Base-by-base conservation (phyloP, 345 rosid genomes). In the Linum lewisii region DNA sequence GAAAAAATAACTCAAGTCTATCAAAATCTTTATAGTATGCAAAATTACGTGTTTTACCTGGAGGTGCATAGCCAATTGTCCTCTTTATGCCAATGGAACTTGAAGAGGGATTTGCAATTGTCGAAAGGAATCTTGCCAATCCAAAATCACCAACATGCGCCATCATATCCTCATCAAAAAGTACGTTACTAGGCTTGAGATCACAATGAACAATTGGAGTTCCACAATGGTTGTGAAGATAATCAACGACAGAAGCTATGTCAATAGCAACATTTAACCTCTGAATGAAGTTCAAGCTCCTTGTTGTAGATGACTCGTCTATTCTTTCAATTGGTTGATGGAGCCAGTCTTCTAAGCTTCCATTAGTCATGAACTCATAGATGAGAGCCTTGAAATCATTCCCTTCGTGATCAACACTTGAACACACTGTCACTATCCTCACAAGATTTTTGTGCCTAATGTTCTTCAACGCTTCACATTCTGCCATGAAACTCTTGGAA, bases 401-500 rank as follows among this genome's bases (percentile, higher is more conserved):
- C 13, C 60, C 65, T 47, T 51, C 57, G 36, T 60, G 57, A 56
- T 57, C 72, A 54, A 64, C 20, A 21, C 47, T 42, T 7, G 60
- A 63, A 26, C 66, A 60, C n/a, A 42, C 22, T 9, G 52, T 59
- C 4, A 61, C 4, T 8, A 60, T 50, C 49, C 52, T 64, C 54
- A 61, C 51, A 55, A 68, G 69, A 57, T 73, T 57, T n/a, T 55
- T 34, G 10, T 51, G 69, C 44, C 57, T 50, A 23, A 57, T 58
- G 50, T 37, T 61, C 21, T 60, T 65, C 15, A 70, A 49, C 13
- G 69, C 42, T 49, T 62, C 54, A 58, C 64, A 61, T 36, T 51
- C 54, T 21, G 57, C 38, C 22, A 64, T 51, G 52, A 73, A 73
- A 54, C 72, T 67, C 66, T 51, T 63, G 18, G 24, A 37, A 55